Conservation (phyloP, 2,329 filamentous ascomycete species). For the Sarocladium strictum region DNA sequence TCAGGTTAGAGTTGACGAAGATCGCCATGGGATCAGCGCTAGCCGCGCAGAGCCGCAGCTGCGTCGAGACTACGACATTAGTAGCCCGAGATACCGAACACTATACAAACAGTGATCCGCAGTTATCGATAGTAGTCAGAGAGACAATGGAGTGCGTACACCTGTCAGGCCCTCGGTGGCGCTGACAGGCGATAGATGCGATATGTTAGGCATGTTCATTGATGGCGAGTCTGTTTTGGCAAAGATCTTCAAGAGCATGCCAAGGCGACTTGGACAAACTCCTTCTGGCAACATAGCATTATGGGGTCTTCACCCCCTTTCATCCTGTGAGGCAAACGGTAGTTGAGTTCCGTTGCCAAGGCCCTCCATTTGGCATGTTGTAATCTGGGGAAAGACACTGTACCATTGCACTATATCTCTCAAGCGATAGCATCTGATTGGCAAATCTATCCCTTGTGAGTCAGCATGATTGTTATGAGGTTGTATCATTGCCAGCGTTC, state of each 20-base stretch:
- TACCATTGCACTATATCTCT: too few relatives aligned
- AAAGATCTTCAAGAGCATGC: background rate
- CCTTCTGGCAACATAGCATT: background rate
- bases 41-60: background rate
- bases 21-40: background rate
- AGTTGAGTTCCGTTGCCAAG: background rate
- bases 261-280: background rate
- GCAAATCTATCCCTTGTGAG: too few relatives aligned
- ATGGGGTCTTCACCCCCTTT: background rate
- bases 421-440: too few relatives aligned
- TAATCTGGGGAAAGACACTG: too few relatives aligned
- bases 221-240: background rate
- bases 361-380: background rate
- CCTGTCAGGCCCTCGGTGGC: background rate
- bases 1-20: background rate
- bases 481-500: too few relatives aligned
- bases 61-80: background rate
- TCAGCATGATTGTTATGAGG: too few relatives aligned
- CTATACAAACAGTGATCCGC: background rate
- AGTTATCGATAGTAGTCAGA: background rate
- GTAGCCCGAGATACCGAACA: background rate
- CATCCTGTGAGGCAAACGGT: background rate
- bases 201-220: background rate
- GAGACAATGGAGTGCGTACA: background rate
- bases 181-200: background rate